Conservation (phyloP, 805 yeast genomes). For the Teunomyces aglyptinius region DNA sequence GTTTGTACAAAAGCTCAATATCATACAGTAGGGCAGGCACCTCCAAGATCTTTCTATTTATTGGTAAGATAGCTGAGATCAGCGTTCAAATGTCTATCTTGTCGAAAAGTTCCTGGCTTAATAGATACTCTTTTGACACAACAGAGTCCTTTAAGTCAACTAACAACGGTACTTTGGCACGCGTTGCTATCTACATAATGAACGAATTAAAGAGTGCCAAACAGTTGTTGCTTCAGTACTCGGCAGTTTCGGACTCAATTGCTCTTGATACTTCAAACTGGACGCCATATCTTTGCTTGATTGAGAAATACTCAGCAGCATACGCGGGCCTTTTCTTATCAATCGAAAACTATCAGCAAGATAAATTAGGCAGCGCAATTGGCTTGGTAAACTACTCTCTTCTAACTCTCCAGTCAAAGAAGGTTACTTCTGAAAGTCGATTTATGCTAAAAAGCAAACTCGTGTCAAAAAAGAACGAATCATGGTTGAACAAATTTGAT, state of each 20-base stretch:
- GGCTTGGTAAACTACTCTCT: conserved; percentile 42
- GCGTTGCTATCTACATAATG: conserved; percentile 42
- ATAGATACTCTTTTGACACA: conserved; percentile 18
- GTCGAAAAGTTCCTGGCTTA: conserved; percentile 38
- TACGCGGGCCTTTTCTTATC: conserved; percentile 46
- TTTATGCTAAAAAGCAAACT: conserved; percentile 26
- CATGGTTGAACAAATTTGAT: conserved; percentile 27
- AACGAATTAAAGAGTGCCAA: conserved; percentile 26
- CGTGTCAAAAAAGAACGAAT: conserved; percentile 30
- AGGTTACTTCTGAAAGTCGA: conserved; percentile 11
- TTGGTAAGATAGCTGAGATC: conserved; percentile 26
- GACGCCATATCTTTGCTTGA: conserved; percentile 28
- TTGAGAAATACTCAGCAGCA: conserved; percentile 37
- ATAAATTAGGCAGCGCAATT: conserved; percentile 44
- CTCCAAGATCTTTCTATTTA: conserved; percentile 11
- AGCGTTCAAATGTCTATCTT: conserved; percentile 40
- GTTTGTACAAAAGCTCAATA: conserved; percentile 30
- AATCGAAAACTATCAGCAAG: conserved; percentile 44
- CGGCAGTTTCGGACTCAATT: not conserved
- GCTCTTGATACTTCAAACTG: conserved; percentile 18
- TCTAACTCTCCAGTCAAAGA: conserved; percentile 35
- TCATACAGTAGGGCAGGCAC: conserved; percentile 27
- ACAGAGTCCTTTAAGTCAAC: conserved; percentile 13
- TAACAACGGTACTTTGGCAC: conserved; percentile 41
- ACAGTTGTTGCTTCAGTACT: not conserved